Evolutionary conservation across 1,284 basidiomycete species (phyloP).

Genomic region (Apiotrichum domesticum): DNA sequence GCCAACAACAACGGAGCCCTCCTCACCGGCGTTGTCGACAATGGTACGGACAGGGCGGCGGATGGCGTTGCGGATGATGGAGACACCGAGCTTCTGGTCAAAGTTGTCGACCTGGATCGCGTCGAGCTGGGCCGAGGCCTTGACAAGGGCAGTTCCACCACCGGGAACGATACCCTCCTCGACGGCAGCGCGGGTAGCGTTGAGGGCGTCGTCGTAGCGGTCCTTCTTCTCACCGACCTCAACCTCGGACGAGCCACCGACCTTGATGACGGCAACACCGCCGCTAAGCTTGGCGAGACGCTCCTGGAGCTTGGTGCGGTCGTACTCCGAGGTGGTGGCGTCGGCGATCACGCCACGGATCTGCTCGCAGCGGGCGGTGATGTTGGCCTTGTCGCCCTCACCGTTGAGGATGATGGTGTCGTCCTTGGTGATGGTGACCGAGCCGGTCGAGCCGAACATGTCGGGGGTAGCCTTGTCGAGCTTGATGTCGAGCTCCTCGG

Average conservation of each 20-base stretch:
- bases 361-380: conserved; percentile 88
- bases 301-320: conserved; percentile 93
- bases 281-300: conserved; percentile 92
- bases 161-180: conserved; percentile 97
- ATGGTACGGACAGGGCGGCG: conserved; percentile 81
- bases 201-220: conserved; percentile 94
- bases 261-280: conserved; percentile 97
- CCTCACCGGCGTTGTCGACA: conserved; percentile 90
- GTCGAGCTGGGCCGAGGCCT: conserved; percentile 78
- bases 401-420: conserved; percentile 97
- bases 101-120: conserved; percentile 82
- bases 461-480: conserved; percentile 86
- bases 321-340: conserved; percentile 82
- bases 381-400: conserved; percentile 75
- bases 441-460: conserved; percentile 84
- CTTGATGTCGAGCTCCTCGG: conserved; percentile 96
- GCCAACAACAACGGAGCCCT: conserved; percentile 88
- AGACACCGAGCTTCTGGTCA: conserved; percentile 93
- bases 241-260: conserved; percentile 88
- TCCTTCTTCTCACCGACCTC: conserved; percentile 99
- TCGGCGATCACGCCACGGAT: conserved; percentile 81
- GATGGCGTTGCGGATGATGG: conserved; percentile 84
- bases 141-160: conserved; percentile 74
- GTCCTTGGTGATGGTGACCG: conserved; percentile 94
- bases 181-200: conserved; percentile 94